Conservation (phyloP, 495 filamentous ascomycete species). For the Acidomyces sp. region DNA sequence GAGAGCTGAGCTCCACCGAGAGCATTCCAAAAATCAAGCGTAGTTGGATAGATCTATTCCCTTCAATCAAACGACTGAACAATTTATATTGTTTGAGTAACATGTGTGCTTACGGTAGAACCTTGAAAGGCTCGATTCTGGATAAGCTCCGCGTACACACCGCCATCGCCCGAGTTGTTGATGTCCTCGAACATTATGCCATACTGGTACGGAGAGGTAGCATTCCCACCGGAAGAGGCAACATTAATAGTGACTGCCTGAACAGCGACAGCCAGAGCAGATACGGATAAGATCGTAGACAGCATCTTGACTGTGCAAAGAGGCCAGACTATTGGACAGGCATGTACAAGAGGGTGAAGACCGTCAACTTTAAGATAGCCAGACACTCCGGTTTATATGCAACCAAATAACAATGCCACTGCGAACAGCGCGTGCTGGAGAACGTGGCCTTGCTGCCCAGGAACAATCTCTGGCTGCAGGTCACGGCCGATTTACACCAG, state of each 20-base stretch:
- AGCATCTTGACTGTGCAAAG: slow-evolving; percentile 16
- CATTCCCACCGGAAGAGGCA: slow-evolving; percentile 37
- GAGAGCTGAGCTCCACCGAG: slow-evolving; percentile 39
- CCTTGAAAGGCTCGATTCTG: slow-evolving; percentile 64
- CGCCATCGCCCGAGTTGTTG: slow-evolving; percentile 64
- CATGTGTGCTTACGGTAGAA: slow-evolving; percentile 7
- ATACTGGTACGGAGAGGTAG: slow-evolving; percentile 42
- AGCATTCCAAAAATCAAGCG: slow-evolving; percentile 40
- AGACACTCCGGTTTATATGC: too few relatives aligned
- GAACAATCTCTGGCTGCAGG: too few relatives aligned
- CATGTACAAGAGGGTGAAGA: too few relatives aligned
- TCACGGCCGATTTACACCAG: too few relatives aligned
- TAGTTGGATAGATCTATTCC: slow-evolving; percentile 22
- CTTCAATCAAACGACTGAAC: neutral
- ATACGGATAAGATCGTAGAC: slow-evolving; percentile 5
- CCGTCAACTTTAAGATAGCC: too few relatives aligned
- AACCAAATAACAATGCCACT: too few relatives aligned
- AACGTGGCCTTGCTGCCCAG: too few relatives aligned
- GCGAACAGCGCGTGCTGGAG: too few relatives aligned
- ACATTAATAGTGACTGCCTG: slow-evolving; percentile 29
- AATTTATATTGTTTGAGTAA: neutral
- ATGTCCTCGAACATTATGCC: slow-evolving; percentile 59
- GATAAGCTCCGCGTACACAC: slow-evolving; percentile 62
- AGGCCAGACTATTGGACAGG: too few relatives aligned
- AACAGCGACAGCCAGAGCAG: slow-evolving; percentile 11